Base-by-base conservation (phyloP, 2,329 filamentous ascomycete species). In the Beauveria australis region DNA sequence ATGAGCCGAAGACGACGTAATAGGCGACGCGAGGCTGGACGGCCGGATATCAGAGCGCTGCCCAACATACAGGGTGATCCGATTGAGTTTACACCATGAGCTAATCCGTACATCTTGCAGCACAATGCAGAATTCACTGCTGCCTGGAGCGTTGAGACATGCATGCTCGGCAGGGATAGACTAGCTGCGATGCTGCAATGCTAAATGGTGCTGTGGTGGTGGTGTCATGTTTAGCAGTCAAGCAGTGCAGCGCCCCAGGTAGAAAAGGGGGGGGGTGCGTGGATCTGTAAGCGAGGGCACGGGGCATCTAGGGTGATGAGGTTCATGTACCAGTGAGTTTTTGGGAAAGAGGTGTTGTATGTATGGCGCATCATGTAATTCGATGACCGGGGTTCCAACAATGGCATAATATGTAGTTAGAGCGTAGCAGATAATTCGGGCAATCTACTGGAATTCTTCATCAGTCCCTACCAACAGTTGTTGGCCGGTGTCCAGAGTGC, bases 1-100 rank as follows among this genome's bases (percentile, higher is more conserved):
- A 63, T 54, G 49, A 48, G 63, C 47, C 64, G 63, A 61, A 53
- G 62, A 46, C 61, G 64, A 47, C 62, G 54, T 47, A 63, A 51
- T 22, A 66, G 60, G 52, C 62, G 61, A 48, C 65, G 67, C 61
- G 64, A 66, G n/a, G 61, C 61, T n/a, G 64, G 63, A 33, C 66
- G 72, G 53, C 72, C 71, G 19, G 68, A 73, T 58, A 71, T 74
- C 59, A 67, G 72, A 55, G 60, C 68, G 19, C 64, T 74, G 64
- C 72, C 72, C 16, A 64, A 71, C 60, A 67, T 71, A 56, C 63
- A 70, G 16, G 69, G 64, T 19, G 72, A 74, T 61, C 71, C 72
- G 49, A 73, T 74, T 55, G 72, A 74, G 30, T 60, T 43, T 19
- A 59, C 54, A 14, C 56, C 54, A 26, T 62, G n/a, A 19, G 24